These are phyloP conservation scores for Emericellopsis cladophorae DNA, from an alignment of 2,329 filamentous ascomycete genomes.

Conservation along the genomic window DNA sequence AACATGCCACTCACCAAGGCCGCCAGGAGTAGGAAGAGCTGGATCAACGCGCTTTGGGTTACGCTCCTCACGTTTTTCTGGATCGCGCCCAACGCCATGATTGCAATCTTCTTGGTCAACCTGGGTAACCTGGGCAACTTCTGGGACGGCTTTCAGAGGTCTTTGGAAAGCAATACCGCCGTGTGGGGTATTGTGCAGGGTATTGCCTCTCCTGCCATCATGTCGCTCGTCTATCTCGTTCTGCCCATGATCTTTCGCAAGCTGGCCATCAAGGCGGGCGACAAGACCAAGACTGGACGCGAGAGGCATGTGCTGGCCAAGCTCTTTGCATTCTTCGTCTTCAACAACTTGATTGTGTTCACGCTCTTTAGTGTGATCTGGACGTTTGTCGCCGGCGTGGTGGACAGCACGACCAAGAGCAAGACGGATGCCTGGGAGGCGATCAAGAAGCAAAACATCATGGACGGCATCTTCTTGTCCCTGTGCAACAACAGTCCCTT, in stretches of 20 bases:
- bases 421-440: conserved; percentile 51
- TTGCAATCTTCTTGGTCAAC: conserved; percentile 86
- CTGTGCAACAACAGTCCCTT: conserved; percentile 77
- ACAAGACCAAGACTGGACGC: conserved; percentile 81
- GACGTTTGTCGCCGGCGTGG: conserved; percentile 55
- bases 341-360: conserved; percentile 94
- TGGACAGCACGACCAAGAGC: conserved; percentile 42
- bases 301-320: conserved; percentile 86
- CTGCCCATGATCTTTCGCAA: conserved; percentile 87
- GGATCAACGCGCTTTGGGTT: conserved; percentile 79
- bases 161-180: conserved; percentile 47
- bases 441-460: conserved; percentile 51
- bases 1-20: conserved; percentile 66
- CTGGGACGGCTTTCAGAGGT: conserved; percentile 61
- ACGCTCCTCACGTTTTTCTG: conserved; percentile 68
- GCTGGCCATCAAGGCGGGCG: conserved; percentile 70
- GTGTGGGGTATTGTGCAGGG: conserved; percentile 86
- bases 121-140: conserved; percentile 66
- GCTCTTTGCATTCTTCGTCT: conserved; percentile 89
- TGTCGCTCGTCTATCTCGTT: conserved; percentile 74
- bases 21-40: conserved; percentile 56
- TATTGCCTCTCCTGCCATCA: conserved; percentile 78
- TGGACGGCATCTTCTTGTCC: conserved; percentile 52
- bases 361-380: conserved; percentile 81
- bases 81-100: conserved; percentile 86